Conservation (phyloP, 352 stramenopile genomes). For the Globisporangium canariense region DNA sequence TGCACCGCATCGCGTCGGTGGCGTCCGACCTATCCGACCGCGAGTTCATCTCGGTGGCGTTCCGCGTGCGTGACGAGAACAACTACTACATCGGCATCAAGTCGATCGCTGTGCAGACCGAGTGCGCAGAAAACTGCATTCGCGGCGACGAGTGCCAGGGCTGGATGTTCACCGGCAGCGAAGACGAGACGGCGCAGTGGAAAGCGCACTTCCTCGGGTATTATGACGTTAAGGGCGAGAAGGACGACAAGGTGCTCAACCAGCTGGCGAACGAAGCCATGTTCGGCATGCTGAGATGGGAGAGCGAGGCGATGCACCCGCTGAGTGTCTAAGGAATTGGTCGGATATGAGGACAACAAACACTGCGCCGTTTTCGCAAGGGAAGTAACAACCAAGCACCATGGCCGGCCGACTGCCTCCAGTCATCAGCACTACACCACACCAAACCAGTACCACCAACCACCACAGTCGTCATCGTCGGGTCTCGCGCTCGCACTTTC, state of each 20-base stretch:
- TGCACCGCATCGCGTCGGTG: constrained; percentile 73
- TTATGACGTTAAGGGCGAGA: constrained; percentile 82
- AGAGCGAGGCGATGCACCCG: constrained; percentile 81
- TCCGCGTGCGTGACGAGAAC: constrained; percentile 67
- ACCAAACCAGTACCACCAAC: not conserved
- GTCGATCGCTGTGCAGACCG: constrained; percentile 66
- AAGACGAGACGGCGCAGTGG: constrained; percentile 63
- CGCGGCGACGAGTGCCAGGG: constrained; percentile 78
- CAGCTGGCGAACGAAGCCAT: constrained; percentile 82
- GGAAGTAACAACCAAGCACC: not conserved
- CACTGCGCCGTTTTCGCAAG: not conserved
- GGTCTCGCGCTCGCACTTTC: not conserved
- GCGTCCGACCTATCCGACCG: constrained; percentile 70
- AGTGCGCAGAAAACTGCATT: constrained; percentile 74
- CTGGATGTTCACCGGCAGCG: constrained; percentile 78
- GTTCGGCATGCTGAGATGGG: constrained; percentile 84
- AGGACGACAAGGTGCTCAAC: constrained; percentile 82
- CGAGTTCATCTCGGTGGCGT: constrained; percentile 78
- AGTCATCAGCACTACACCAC: not conserved
- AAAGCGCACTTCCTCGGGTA: constrained; percentile 81
- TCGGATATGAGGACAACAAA: not conserved
- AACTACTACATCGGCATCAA: constrained; percentile 81
- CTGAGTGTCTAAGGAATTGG: constrained; percentile 51
- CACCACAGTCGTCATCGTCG: constrained; percentile 3
- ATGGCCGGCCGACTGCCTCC: not conserved